Conservation (phyloP, 495 filamentous ascomycete species). For the Penicillium fimorum region DNA sequence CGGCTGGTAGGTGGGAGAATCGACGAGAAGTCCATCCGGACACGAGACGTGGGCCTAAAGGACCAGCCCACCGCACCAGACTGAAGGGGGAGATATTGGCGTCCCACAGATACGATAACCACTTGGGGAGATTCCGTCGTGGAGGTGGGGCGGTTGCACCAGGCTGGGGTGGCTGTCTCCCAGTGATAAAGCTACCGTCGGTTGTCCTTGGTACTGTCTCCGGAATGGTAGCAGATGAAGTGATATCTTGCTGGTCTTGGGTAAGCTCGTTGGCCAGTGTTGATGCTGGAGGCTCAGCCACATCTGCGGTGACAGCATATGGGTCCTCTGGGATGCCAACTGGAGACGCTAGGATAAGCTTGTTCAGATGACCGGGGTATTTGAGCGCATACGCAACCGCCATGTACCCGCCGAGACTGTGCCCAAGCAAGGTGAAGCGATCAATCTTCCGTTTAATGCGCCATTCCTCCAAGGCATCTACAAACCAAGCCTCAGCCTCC, state of each 20-base stretch:
- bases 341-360: constrained; percentile 90
- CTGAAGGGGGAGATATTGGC: constrained; percentile 95
- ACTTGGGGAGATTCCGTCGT: constrained; percentile 70
- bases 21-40: constrained; percentile 93
- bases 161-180: constrained; percentile 24
- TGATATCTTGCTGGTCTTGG: constrained; percentile 65
- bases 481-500: constrained; percentile 94
- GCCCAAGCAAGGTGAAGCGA: constrained; percentile 86
- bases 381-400: constrained; percentile 93
- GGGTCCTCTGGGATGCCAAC: constrained; percentile 96
- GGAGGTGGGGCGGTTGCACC: constrained; percentile 39
- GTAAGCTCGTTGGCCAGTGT: constrained; percentile 69
- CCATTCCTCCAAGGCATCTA: constrained; percentile 97
- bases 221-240: constrained; percentile 27
- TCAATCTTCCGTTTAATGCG: constrained; percentile 83
- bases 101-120: constrained; percentile 92
- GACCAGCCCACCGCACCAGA: constrained; percentile 85
- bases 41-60: constrained; percentile 84
- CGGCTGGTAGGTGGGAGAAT: constrained; percentile 80
- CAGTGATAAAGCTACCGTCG: constrained; percentile 61
- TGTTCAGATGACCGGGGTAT: constrained; percentile 90
- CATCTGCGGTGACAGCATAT: constrained; percentile 75
- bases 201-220: constrained; percentile 41
- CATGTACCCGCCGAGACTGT: constrained; percentile 92
- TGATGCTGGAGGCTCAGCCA: constrained; percentile 73